phyloP scores from a whole-genome alignment of 2,329 filamentous ascomycete species.

The Canariomyces notabilis region DNA sequence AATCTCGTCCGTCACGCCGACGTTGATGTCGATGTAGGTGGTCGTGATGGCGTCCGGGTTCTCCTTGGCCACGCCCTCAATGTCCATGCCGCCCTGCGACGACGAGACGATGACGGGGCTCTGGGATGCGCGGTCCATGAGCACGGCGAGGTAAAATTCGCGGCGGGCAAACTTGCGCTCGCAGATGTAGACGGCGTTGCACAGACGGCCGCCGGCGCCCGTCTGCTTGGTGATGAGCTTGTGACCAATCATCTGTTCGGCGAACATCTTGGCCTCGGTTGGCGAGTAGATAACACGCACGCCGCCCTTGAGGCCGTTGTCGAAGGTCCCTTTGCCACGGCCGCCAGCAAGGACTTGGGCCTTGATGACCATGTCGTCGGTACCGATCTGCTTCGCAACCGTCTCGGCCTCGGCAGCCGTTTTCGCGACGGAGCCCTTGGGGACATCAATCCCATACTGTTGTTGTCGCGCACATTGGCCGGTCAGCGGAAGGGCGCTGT shows the following conservation, averaged over 20 bases:
- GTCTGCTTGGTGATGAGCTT: conserved; percentile 99
- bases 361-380: conserved; percentile 99
- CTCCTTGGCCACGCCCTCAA: conserved; percentile 97
- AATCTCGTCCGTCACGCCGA: conserved; percentile 92
- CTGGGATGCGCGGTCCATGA: conserved; percentile 94
- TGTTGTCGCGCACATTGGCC: conserved; percentile 1
- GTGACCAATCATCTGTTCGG: conserved; percentile 98
- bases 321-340: conserved; percentile 94
- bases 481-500: conserved; percentile 13
- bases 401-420: conserved; percentile 82
- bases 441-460: conserved; percentile 91
- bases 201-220: conserved; percentile 84
- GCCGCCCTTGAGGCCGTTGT: conserved; percentile 98
- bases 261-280: conserved; percentile 93
- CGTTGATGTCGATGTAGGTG: conserved; percentile 88
- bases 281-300: conserved; percentile 99
- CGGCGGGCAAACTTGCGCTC: conserved; percentile 99
- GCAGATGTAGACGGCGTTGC: conserved; percentile 97
- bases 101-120: conserved; percentile 94
- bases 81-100: conserved; percentile 98
- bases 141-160: conserved; percentile 97
- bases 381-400: conserved; percentile 84
- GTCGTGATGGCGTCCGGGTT: conserved; percentile 93
- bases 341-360: conserved; percentile 97
- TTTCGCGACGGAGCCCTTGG: conserved; percentile 81